Base-by-base conservation (phyloP, 345 rosid genomes). In the Syzygium aromaticum region DNA sequence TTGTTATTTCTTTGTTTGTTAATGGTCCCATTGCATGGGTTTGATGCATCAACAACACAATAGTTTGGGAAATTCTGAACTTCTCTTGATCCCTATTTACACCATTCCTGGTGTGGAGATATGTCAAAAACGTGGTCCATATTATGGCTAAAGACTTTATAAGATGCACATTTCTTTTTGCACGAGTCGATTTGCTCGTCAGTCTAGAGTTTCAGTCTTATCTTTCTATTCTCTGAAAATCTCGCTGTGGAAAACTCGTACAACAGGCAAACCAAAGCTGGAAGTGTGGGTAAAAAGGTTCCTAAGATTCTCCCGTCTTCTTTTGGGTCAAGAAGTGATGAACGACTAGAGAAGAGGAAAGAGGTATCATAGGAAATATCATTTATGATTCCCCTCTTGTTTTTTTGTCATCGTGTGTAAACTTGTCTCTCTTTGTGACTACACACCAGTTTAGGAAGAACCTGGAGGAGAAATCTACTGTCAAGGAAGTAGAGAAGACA, bases 261-360 rank as follows among this genome's bases (percentile, higher is more conserved):
- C 88, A 54, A 22, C 94, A 88, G 84, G 85, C 82, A 92, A 49
- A 86, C 43, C 85, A 40, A 86, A 86, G 38, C 83, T 49, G 85
- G 53, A 87, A 53, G 63, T 25, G 84, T 53, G 17, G 84, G 90
- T 87, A 93, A 93, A 88, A 93, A 90, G 90, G 93, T 86, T 87
- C 92, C 92, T 21, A 93, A 93, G 87, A 89, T 88, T 83, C 91
- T 92, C 80, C 91, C 92, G 83, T 88, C 94, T 85, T 91, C 92
- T 84, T 89, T 89, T 86, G 88, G 92, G 83, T 85, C 85, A 86
- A 92, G 88, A 93, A 92, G 86, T 25, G 87, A 90, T 84, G 94
- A 89, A 84, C 89, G 83, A 82, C 43, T 78, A 7, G 91, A 90
- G 85, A 91, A 90, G 90, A 89, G 89, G 85, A 92, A 89, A 89